phyloP scores from a whole-genome alignment of 768 basidiomycete species.

The Rhodotorula toruloides region DNA sequence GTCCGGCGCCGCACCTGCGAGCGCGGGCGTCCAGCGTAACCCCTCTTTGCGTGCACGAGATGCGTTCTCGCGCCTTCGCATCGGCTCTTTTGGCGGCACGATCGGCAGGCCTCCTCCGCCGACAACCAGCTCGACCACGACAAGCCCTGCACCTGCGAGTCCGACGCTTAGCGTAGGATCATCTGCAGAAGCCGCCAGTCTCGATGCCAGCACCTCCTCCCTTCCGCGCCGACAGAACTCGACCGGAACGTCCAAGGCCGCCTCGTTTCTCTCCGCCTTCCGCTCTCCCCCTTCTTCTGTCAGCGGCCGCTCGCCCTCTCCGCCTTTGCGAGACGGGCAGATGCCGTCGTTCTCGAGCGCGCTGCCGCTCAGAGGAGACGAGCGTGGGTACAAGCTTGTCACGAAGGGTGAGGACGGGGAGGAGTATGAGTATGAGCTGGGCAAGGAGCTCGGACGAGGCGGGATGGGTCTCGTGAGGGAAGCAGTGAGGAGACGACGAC shows the following conservation, averaged over 20 bases:
- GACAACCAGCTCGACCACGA: background rate
- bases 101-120: background rate
- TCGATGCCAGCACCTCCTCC: background rate
- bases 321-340: background rate
- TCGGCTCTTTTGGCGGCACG: constrained; percentile 10
- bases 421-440: constrained; percentile 36
- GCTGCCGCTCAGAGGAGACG: background rate
- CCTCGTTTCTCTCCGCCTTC: constrained; percentile 39
- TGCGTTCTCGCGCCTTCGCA: constrained; percentile 25
- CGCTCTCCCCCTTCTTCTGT: constrained; percentile 15
- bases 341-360: background rate
- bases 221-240: background rate
- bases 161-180: background rate
- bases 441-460: constrained; percentile 31
- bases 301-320: background rate
- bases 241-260: constrained; percentile 29
- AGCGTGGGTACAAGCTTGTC: background rate
- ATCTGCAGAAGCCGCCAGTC: background rate
- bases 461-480: constrained; percentile 40
- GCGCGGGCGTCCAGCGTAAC: background rate
- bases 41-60: constrained; percentile 16
- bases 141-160: background rate
- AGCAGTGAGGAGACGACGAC: background rate
- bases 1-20: background rate
- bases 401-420: constrained; percentile 14